A percentile compares a stretch with the other conserved stretches of the same genome.
These are phyloP conservation scores for Capronia americana DNA, from an alignment of 2,329 filamentous ascomycete species.

Conservation along the genomic window DNA sequence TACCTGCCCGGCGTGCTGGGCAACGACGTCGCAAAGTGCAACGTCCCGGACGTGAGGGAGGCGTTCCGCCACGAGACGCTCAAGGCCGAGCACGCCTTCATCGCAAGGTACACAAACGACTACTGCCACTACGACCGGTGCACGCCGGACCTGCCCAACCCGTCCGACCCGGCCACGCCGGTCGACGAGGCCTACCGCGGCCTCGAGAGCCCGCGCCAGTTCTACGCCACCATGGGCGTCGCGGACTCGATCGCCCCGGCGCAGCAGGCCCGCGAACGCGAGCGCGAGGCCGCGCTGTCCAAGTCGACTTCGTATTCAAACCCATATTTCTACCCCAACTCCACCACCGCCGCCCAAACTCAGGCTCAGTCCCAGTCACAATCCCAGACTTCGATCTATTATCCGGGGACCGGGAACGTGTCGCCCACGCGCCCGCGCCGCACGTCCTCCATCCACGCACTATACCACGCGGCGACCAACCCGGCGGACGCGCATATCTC, in stretches of 20 bases:
- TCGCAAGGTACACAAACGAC: constrained; percentile 40
- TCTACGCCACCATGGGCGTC: constrained; percentile 37
- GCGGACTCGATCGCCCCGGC: constrained; percentile 37
- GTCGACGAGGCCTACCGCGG: constrained; percentile 34
- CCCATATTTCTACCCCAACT: not conserved
- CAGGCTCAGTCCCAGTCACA: not conserved
- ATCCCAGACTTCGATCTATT: no score
- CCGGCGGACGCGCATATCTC: constrained; percentile 37
- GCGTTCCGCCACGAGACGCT: constrained; percentile 88
- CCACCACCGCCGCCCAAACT: no score
- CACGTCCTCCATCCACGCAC: constrained; percentile 25
- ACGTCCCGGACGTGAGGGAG: constrained; percentile 90
- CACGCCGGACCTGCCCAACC: constrained; percentile 38
- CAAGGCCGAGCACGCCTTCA: constrained; percentile 77
- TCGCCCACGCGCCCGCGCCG: constrained; percentile 35
- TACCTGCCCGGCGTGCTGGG: constrained; percentile 78
- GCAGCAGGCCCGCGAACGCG: constrained; percentile 30
- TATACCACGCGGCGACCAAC: constrained; percentile 18
- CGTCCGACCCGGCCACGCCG: constrained; percentile 26
- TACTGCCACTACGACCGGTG: constrained; percentile 39
- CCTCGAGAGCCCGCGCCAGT: constrained; percentile 39
- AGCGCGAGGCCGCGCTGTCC: constrained; percentile 22
- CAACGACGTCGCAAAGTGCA: constrained; percentile 94
- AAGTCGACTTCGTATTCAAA: constrained; percentile 16
- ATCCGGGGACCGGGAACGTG: constrained; percentile 15